Percentiles rank a stretch among this genome's conserved stretches.
phyloP scores from a whole-genome alignment of 2,329 filamentous ascomycete species.

The Epichloe scottii region DNA sequence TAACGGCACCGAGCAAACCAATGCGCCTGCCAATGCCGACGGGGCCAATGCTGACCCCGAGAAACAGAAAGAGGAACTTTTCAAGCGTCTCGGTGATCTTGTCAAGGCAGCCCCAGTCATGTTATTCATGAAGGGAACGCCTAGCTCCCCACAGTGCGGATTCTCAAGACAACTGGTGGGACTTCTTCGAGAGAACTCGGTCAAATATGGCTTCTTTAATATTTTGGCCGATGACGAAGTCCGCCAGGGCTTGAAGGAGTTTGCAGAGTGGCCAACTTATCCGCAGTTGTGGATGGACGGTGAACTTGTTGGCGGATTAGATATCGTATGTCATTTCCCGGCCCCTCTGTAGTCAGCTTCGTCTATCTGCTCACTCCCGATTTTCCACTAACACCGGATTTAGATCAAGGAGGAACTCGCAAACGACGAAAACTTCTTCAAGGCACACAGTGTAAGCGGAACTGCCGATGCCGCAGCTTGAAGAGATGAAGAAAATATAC shows the following conservation, averaged over 20 bases:
- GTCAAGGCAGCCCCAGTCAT: conserved; percentile 95
- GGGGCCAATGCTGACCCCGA: conserved; percentile 32
- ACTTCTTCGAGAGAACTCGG: conserved; percentile 74
- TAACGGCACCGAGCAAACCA: conserved; percentile 25
- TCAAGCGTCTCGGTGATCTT: conserved; percentile 66
- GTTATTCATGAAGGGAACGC: conserved; percentile 98
- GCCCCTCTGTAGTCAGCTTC: neutral
- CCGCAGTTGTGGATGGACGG: conserved; percentile 89
- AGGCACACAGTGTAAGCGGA: conserved; percentile 50
- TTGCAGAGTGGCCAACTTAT: conserved; percentile 96
- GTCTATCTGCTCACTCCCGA: neutral
- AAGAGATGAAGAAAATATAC: conserved; percentile 3
- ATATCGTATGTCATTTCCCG: conserved; percentile 62
- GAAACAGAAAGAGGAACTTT: conserved; percentile 70
- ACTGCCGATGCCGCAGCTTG: conserved; percentile 26
- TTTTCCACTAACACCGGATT: neutral
- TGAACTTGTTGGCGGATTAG: conserved; percentile 82
- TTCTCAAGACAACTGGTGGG: conserved; percentile 85
- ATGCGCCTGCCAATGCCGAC: conserved; percentile 29
- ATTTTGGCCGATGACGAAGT: conserved; percentile 97
- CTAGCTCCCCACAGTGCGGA: conserved; percentile 74
- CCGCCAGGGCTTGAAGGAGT: conserved; percentile 89
- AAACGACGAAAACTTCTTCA: conserved; percentile 71
- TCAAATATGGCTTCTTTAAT: conserved; percentile 98
- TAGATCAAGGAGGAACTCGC: conserved; percentile 90